Base-by-base conservation (phyloP, 2,329 filamentous ascomycete genomes). In the Hymenoscyphus scutula region DNA sequence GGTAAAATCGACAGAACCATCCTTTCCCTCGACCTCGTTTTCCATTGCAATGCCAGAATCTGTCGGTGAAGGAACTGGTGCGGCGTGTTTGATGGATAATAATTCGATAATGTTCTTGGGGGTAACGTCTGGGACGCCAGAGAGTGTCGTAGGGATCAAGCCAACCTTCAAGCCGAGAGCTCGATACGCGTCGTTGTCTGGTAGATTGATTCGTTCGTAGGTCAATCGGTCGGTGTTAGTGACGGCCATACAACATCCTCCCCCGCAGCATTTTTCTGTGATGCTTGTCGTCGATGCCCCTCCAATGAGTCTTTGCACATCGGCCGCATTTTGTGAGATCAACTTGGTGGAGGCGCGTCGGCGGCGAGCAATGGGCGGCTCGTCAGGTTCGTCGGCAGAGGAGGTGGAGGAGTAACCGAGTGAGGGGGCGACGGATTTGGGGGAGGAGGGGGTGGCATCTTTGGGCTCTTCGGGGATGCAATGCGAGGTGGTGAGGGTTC, bases 151-250 rank as follows among this genome's bases (percentile, higher is more conserved):
- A 5, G 89, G 89, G 59, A 98, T 85, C 34, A 87, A 83, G 62
- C 87, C 86, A 64, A 98, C 82, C 70, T 89, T 90, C 69, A 98
- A 82, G 59, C 87, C 82, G 56, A 99, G 82, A 64, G 89, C 91
- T 61, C 85, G 83, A 78, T 90, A 99, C 17, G 95, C 95, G 64
- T 89, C 84, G 71, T 96, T 98, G 75, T 95, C 87, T 1, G 94
- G 93, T 2, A 85, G 72, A 17, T 78, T 71, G 23, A 88, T 75
- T 6, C 72, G 73, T 70, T 87, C 84, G 62, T 81, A 85, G 48
- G 82, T 76, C 54, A 84, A 64, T 34, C 77, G 78, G 2, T 79
- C 74, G 58, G 76, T 78, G 66, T 79, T 75, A 11, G 58, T 77
- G 56, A 80, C 65, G 58, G 78, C 81, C 75, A 87, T 80, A 70